These are phyloP conservation scores for Aspergillus sp. DNA, from an alignment of 2,329 filamentous ascomycete genomes.

Conservation along the genomic window DNA sequence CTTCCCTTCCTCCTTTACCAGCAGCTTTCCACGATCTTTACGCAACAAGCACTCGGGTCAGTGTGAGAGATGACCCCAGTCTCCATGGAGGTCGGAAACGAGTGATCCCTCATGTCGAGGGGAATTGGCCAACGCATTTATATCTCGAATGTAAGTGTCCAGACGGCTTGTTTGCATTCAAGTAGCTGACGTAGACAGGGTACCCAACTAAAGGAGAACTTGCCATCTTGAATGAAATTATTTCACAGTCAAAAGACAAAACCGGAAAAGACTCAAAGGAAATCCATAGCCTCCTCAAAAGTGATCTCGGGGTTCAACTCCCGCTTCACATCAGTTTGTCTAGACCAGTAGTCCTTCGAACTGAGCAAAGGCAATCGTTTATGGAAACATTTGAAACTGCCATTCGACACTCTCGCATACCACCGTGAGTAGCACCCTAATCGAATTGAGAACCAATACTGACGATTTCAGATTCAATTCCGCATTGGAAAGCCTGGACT, in stretches of 20 bases:
- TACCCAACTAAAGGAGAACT: constrained; percentile 35
- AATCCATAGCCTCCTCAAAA: constrained; percentile 67
- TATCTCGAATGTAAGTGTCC: constrained; percentile 81
- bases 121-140: constrained; percentile 89
- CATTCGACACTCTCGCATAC: constrained; percentile 39
- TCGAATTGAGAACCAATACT: not conserved
- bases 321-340: constrained; percentile 92
- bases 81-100: constrained; percentile 83
- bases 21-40: constrained; percentile 83
- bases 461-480: constrained; percentile 44
- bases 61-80: constrained; percentile 73
- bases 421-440: constrained; percentile 35
- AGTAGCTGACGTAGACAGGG: constrained; percentile 27
- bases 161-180: not conserved
- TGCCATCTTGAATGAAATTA: constrained; percentile 22
- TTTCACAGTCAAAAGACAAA: constrained; percentile 29
- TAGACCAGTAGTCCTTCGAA: constrained; percentile 68
- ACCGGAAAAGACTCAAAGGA: constrained; percentile 33
- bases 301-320: constrained; percentile 69
- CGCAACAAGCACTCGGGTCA: constrained; percentile 71
- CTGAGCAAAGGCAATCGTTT: constrained; percentile 67
- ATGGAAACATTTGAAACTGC: constrained; percentile 48
- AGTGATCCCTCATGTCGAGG: constrained; percentile 74
- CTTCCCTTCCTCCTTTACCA: constrained; percentile 67
- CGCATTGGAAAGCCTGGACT: constrained; percentile 48